Evolutionary conservation across 1,284 basidiomycete species (phyloP).

Genomic region (Ceratorhiza oryzae-sativae): DNA sequence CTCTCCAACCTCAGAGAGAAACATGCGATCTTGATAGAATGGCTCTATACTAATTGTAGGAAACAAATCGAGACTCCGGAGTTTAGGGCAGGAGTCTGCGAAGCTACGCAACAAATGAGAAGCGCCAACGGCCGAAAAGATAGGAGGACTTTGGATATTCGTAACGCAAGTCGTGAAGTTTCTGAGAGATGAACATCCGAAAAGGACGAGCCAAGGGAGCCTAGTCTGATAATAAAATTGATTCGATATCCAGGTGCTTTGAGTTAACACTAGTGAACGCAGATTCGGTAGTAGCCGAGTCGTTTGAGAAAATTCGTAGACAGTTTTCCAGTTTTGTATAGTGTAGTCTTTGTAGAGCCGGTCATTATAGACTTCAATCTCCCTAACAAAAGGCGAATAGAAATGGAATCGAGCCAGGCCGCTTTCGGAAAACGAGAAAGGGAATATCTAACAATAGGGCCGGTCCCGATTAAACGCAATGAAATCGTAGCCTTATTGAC

Average conservation of each 20-base stretch:
- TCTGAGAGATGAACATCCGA: not conserved
- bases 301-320: not conserved
- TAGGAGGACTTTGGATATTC: not conserved
- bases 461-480: not conserved
- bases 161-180: not conserved
- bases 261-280: slow-evolving; percentile 1
- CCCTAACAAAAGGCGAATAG: slow-evolving; percentile 11
- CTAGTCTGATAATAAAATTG: not conserved
- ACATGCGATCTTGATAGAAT: not conserved
- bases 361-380: not conserved
- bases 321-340: not conserved
- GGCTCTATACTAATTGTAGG: not conserved
- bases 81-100: not conserved
- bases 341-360: not conserved
- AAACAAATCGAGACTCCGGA: slow-evolving; percentile 1
- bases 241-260: not conserved
- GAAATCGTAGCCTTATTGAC: not conserved
- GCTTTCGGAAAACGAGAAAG: not conserved
- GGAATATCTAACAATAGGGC: not conserved
- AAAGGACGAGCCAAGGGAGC: not conserved
- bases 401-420: not conserved
- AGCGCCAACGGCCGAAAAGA: not conserved
- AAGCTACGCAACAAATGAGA: not conserved
- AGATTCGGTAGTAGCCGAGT: slow-evolving; percentile 6
- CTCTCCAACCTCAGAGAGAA: not conserved